Percentiles rank a stretch among this genome's conserved stretches.
These are phyloP conservation scores for Yamadazyma pseudoaaseri DNA, from an alignment of 1,139 yeast genomes.

Conservation along the genomic window DNA sequence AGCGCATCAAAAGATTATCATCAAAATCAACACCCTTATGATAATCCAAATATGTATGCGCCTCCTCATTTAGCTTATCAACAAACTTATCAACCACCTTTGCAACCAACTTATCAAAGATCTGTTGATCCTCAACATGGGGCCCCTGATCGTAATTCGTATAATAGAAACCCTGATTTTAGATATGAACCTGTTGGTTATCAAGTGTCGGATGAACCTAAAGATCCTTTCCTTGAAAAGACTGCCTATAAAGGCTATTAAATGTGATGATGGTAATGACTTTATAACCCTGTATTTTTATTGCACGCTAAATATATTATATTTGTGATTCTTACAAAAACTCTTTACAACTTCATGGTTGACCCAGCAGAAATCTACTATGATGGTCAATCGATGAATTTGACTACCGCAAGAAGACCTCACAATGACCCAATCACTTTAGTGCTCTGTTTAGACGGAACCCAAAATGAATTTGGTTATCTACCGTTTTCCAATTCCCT, in stretches of 20 bases:
- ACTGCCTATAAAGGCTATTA: conserved; percentile 1
- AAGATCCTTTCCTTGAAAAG: conserved; percentile 14
- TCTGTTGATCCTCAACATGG: background rate
- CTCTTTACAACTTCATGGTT: background rate
- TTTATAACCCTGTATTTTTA: too few relatives aligned
- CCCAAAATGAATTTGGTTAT: conserved; percentile 57
- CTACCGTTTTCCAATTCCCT: conserved; percentile 56
- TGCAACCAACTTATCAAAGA: conserved; percentile 3
- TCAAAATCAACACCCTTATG: conserved; percentile 18
- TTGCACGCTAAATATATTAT: background rate
- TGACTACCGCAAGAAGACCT: conserved; percentile 1
- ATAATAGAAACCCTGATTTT: background rate
- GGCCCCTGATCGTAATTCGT: background rate
- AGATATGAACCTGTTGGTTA: conserved; percentile 14
- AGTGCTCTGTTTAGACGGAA: conserved; percentile 63
- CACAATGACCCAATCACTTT: conserved; percentile 14
- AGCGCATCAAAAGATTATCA: conserved; percentile 21
- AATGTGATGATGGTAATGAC: too few relatives aligned
- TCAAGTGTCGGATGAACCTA: conserved; percentile 9
- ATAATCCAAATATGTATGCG: conserved; percentile 41
- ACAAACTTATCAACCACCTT: conserved; percentile 12
- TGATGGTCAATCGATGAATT: conserved; percentile 4
- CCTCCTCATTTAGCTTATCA: conserved; percentile 28
- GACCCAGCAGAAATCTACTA: conserved; percentile 1
- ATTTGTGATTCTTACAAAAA: background rate